These are phyloP conservation scores for Capronia americana DNA, from an alignment of 2,329 filamentous ascomycete genomes.

Conservation along the genomic window DNA sequence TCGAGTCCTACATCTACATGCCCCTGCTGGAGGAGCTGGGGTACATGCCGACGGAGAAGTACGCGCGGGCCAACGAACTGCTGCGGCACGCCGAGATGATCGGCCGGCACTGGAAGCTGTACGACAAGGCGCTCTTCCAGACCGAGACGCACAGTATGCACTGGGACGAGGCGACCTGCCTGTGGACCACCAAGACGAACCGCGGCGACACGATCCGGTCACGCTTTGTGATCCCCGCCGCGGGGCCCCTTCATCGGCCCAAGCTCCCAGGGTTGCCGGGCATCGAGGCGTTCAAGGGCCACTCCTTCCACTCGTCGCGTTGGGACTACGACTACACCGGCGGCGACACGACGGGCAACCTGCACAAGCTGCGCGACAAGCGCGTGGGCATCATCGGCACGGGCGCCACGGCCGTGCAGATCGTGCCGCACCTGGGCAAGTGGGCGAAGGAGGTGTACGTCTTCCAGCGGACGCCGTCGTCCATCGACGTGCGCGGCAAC, in stretches of 20 bases:
- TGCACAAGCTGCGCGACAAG: conserved; percentile 31
- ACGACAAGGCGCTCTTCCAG: conserved; percentile 31
- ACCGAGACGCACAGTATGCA: conserved; percentile 29
- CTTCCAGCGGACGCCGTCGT: conserved; percentile 46
- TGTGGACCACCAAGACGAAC: conserved; percentile 36
- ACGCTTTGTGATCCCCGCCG: conserved; percentile 50
- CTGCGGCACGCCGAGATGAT: conserved; percentile 32
- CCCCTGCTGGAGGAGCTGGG: conserved; percentile 33
- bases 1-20: conserved; percentile 35
- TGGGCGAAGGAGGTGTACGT: conserved; percentile 45
- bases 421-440: conserved; percentile 45
- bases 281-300: conserved; percentile 46
- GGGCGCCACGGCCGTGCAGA: conserved; percentile 52
- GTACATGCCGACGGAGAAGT: conserved; percentile 36
- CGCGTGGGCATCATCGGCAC: conserved; percentile 48
- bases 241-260: conserved; percentile 46
- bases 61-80: conserved; percentile 31
- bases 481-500: conserved; percentile 43
- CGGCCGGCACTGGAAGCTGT: conserved; percentile 26
- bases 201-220: conserved; percentile 43
- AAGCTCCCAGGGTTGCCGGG: conserved; percentile 41
- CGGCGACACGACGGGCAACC: conserved; percentile 38
- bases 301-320: conserved; percentile 52
- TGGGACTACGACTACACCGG: conserved; percentile 55
- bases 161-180: conserved; percentile 30